phyloP scores from a whole-genome alignment of 257 asterid species.

The Prunella vulgaris region DNA sequence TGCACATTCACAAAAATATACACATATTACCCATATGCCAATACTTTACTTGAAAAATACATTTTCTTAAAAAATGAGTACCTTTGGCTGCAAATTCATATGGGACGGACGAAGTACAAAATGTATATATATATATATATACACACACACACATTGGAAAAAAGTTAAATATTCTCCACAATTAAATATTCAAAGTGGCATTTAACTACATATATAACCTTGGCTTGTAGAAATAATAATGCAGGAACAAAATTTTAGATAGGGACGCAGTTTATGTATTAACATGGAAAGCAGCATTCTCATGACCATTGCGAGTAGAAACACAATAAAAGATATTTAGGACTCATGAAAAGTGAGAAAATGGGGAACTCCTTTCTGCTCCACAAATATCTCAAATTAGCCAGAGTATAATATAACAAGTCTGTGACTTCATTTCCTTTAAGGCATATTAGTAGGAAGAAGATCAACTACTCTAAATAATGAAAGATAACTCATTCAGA shows the following conservation, averaged over 20 bases:
- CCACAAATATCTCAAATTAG: neutral
- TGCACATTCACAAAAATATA: too few species aligned
- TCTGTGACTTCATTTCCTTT: slow-evolving; percentile 1
- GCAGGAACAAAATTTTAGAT: neutral
- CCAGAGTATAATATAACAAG: neutral
- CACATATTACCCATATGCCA: too few species aligned
- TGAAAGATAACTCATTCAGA: slow-evolving; percentile 14
- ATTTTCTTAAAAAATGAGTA: too few species aligned
- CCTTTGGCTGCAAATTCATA: too few species aligned
- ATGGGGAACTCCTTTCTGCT: slow-evolving; percentile 10
- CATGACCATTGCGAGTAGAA: slow-evolving; percentile 7
- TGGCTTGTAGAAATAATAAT: neutral
- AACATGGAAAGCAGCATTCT: neutral
- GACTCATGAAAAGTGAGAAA: neutral
- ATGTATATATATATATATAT: neutral
- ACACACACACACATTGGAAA: too few species aligned
- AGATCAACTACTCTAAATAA: neutral
- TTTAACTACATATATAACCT: neutral
- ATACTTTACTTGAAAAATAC: too few species aligned
- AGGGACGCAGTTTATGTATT: neutral
- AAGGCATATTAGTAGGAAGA: slow-evolving; percentile 10
- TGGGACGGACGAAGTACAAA: too few species aligned
- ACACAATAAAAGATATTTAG: slow-evolving; percentile 1
- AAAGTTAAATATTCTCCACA: neutral
- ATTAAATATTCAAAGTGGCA: neutral